Conservation (phyloP, 768 basidiomycete species). For the Podaxis pistillaris region DNA sequence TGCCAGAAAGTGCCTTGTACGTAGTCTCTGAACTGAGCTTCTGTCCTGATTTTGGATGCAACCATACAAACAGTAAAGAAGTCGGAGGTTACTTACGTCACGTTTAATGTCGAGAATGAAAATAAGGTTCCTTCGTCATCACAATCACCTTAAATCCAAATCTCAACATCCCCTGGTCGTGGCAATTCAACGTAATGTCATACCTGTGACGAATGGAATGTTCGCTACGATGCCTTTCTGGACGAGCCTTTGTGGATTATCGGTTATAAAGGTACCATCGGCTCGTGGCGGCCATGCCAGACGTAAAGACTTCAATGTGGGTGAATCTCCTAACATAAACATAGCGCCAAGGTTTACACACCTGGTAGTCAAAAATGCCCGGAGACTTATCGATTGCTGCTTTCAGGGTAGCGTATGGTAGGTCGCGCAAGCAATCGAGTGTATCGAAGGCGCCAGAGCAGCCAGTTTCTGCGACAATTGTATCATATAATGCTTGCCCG, state of each 20-base stretch:
- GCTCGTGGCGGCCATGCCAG: constrained; percentile 49
- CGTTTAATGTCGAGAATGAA: constrained; percentile 38
- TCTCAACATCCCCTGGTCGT: background rate
- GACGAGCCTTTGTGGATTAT: constrained; percentile 40
- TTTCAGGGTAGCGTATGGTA: constrained; percentile 36
- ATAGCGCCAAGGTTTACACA: constrained; percentile 16
- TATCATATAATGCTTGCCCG: constrained; percentile 39
- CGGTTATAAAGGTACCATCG: constrained; percentile 48
- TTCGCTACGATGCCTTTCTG: constrained; percentile 41
- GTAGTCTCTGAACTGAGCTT: constrained; percentile 25
- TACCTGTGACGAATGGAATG: constrained; percentile 42
- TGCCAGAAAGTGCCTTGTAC: constrained; percentile 26
- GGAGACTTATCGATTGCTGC: constrained; percentile 43
- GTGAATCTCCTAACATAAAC: background rate
- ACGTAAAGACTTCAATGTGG: constrained; percentile 31
- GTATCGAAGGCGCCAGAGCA: constrained; percentile 40
- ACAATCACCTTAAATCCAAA: constrained; percentile 33
- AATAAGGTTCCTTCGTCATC: constrained; percentile 57
- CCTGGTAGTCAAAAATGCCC: constrained; percentile 42
- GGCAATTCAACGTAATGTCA: background rate
- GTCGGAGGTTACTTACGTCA: constrained; percentile 30
- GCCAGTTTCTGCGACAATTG: constrained; percentile 37
- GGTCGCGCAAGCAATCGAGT: constrained; percentile 40
- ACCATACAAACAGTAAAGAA: constrained; percentile 4
- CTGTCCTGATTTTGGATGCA: background rate